phyloP scores from a whole-genome alignment of 2,329 filamentous ascomycete genomes.

The Paecilomyces dactylethromorphus region DNA sequence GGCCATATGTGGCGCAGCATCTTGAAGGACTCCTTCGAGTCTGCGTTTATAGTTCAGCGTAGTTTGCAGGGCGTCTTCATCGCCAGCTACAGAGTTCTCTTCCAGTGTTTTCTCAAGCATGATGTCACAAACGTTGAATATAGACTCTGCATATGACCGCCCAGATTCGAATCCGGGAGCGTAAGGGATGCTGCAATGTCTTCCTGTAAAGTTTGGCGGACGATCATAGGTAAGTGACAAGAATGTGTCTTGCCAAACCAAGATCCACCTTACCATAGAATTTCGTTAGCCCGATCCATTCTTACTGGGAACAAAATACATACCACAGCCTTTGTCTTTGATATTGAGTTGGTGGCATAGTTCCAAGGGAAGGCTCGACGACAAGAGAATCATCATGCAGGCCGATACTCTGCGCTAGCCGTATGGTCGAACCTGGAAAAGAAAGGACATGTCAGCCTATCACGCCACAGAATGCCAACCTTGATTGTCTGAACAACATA shows the following conservation, averaged over 20 bases:
- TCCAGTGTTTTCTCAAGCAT: neutral
- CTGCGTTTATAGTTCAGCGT: conserved; percentile 9
- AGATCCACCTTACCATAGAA: conserved; percentile 13
- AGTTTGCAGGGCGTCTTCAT: conserved; percentile 1
- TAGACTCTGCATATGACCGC: conserved; percentile 8
- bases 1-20: conserved; percentile 5
- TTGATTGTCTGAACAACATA: neutral
- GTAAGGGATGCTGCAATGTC: conserved; percentile 7
- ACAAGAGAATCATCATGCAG: conserved; percentile 11
- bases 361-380: conserved; percentile 5
- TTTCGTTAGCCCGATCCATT: neutral
- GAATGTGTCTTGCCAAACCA: conserved; percentile 16
- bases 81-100: neutral
- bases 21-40: conserved; percentile 5
- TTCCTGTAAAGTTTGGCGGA: conserved; percentile 9
- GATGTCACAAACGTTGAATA: neutral
- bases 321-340: neutral
- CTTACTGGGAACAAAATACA: neutral
- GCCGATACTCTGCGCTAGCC: conserved; percentile 18
- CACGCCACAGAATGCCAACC: neutral
- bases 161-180: conserved; percentile 1
- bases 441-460: neutral
- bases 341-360: neutral
- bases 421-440: conserved; percentile 12
- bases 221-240: conserved; percentile 18